phyloP scores from a whole-genome alignment of 805 yeast genomes.

The Soucietia sequanensis region DNA sequence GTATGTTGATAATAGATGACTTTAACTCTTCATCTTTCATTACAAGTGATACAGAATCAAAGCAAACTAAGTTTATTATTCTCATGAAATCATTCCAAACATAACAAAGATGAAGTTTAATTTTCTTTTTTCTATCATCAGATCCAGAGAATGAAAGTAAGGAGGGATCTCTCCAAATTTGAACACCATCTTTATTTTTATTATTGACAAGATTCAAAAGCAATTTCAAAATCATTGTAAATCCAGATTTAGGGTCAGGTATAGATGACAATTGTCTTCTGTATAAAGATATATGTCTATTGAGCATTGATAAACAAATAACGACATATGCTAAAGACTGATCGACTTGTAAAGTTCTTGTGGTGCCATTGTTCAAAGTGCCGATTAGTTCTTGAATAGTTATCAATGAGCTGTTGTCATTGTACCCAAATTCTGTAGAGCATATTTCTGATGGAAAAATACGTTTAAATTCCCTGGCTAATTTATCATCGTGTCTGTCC shows the following conservation, averaged over 20 bases:
- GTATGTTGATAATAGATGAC: conserved; percentile 13
- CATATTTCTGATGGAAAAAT: conserved; percentile 25
- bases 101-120: conserved; percentile 28
- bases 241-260: conserved; percentile 14
- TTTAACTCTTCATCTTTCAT: conserved; percentile 19
- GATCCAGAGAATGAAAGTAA: conserved; percentile 16
- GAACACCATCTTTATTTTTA: conserved; percentile 13
- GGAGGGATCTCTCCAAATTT: conserved; percentile 37
- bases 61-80: conserved; percentile 23
- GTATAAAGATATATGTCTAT: conserved; percentile 18
- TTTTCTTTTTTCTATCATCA: conserved; percentile 15
- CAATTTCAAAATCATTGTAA: conserved; percentile 16
- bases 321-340: conserved; percentile 16
- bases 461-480: conserved; percentile 11
- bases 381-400: conserved; percentile 12
- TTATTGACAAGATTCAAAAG: conserved; percentile 15
- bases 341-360: not conserved
- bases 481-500: conserved; percentile 7
- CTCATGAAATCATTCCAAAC: conserved; percentile 39
- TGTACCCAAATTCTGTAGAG: conserved; percentile 14
- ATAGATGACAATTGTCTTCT: conserved; percentile 13
- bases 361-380: not conserved
- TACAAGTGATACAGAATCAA: conserved; percentile 23
- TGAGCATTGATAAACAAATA: conserved; percentile 20
- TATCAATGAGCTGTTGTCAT: conserved; percentile 9